Percentiles rank a stretch among this genome's conserved stretches.
Conservation (phyloP, 345 rosid genomes). For the Salix caprea region DNA sequence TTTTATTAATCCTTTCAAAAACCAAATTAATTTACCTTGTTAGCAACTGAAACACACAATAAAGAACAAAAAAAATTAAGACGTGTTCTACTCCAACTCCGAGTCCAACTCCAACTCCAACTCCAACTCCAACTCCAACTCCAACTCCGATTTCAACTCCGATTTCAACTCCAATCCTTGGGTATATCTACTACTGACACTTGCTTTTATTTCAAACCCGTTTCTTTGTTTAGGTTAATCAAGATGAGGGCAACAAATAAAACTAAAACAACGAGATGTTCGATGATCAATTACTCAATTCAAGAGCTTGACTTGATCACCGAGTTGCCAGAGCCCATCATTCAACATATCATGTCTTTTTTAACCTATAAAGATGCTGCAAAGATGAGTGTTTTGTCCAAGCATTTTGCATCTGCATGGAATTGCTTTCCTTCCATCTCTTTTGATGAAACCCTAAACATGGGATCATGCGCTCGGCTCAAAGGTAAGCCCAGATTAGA, state of each 20-base stretch:
- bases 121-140: too few species aligned
- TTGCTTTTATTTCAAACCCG: too few species aligned
- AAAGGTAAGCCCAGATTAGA: not conserved
- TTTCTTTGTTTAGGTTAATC: too few species aligned
- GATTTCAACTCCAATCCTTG: too few species aligned
- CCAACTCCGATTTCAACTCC: too few species aligned
- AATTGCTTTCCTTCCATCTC: not conserved
- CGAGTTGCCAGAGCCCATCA: conserved; percentile 1
- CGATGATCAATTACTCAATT: not conserved
- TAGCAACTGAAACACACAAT: too few species aligned
- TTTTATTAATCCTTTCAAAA: too few species aligned
- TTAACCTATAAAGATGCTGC: not conserved
- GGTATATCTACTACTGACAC: too few species aligned
- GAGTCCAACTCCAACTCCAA: too few species aligned
- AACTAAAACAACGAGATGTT: not conserved
- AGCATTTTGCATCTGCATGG: not conserved
- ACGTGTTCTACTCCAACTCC: too few species aligned
- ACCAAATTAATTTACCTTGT: too few species aligned
- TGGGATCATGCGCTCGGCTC: not conserved
- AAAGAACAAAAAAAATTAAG: too few species aligned
- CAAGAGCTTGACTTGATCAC: not conserved
- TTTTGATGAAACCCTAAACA: not conserved
- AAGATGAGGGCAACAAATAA: not conserved
- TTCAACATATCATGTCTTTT: conserved; percentile 1
- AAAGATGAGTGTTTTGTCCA: conserved; percentile 1